These are phyloP conservation scores for Botrytis fragariae DNA, from an alignment of 2,329 filamentous ascomycete genomes.

Conservation along the genomic window DNA sequence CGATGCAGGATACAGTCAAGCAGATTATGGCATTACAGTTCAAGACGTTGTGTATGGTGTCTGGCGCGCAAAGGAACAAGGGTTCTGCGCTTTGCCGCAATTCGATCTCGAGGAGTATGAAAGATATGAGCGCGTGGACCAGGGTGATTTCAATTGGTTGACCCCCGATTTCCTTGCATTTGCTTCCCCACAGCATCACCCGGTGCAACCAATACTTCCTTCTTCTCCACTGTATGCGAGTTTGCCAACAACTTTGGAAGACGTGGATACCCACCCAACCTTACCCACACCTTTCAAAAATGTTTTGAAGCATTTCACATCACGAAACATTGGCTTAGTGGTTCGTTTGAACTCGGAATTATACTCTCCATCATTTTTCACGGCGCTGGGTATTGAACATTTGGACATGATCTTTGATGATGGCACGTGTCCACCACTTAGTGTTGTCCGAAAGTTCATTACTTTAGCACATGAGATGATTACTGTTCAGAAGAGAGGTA, in stretches of 20 bases:
- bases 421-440: conserved; percentile 87
- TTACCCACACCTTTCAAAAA: conserved; percentile 93
- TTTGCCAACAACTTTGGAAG: conserved; percentile 72
- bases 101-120: conserved; percentile 98
- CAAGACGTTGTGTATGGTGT: conserved; percentile 98
- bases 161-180: conserved; percentile 94
- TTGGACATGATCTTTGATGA: conserved; percentile 99
- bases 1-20: conserved; percentile 96
- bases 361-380: conserved; percentile 97
- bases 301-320: conserved; percentile 82
- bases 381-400: conserved; percentile 89
- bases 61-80: conserved; percentile 97
- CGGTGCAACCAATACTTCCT: conserved; percentile 68
- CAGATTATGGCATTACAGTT: conserved; percentile 91
- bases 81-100: conserved; percentile 84
- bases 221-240: conserved; percentile 70
- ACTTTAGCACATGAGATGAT: conserved; percentile 94
- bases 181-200: conserved; percentile 84
- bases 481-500: conserved; percentile 82
- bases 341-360: conserved; percentile 93
- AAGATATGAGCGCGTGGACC: conserved; percentile 89
- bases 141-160: conserved; percentile 99
- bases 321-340: conserved; percentile 86
- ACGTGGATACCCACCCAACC: conserved; percentile 65
- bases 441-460: conserved; percentile 91